A percentile compares a stretch with the other conserved stretches of the same genome.
Conservation (phyloP, 805 yeast genomes). For the Gaillardinia entomophila region DNA sequence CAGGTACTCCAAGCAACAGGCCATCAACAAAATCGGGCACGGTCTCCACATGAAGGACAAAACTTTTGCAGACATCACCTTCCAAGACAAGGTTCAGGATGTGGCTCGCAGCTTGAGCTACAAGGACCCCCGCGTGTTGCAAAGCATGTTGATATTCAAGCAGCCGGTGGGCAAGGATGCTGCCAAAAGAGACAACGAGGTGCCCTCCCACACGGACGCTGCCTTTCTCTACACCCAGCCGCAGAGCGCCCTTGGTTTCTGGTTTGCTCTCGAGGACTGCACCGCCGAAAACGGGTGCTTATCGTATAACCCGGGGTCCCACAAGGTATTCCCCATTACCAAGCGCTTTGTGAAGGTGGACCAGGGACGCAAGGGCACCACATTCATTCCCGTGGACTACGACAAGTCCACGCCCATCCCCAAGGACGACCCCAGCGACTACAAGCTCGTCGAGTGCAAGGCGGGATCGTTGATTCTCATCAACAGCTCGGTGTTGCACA, state of each 20-base stretch:
- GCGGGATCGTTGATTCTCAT: slow-evolving; percentile 71
- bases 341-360: slow-evolving; percentile 59
- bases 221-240: slow-evolving; percentile 70
- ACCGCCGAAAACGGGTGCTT: slow-evolving; percentile 63
- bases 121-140: slow-evolving; percentile 65
- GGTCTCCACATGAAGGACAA: slow-evolving; percentile 58
- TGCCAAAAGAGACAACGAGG: slow-evolving; percentile 43
- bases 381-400: slow-evolving; percentile 38
- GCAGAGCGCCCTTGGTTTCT: slow-evolving; percentile 66
- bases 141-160: slow-evolving; percentile 74
- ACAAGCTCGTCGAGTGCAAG: slow-evolving; percentile 51
- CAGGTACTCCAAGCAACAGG: slow-evolving; percentile 43
- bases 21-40: slow-evolving; percentile 78
- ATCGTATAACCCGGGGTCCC: slow-evolving; percentile 66
- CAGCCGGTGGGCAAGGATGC: slow-evolving; percentile 41
- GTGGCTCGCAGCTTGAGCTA: slow-evolving; percentile 51
- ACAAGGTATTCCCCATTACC: slow-evolving; percentile 47
- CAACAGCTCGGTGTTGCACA: slow-evolving; percentile 66
- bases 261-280: slow-evolving; percentile 79
- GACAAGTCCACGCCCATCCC: slow-evolving; percentile 10
- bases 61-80: slow-evolving; percentile 45
- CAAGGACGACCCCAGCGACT: slow-evolving; percentile 33
- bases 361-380: slow-evolving; percentile 49
- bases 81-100: slow-evolving; percentile 41
- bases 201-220: slow-evolving; percentile 75